A percentile compares a stretch with the other conserved stretches of the same genome.
Conservation (phyloP, 768 basidiomycete species). For the Collybia sordida region DNA sequence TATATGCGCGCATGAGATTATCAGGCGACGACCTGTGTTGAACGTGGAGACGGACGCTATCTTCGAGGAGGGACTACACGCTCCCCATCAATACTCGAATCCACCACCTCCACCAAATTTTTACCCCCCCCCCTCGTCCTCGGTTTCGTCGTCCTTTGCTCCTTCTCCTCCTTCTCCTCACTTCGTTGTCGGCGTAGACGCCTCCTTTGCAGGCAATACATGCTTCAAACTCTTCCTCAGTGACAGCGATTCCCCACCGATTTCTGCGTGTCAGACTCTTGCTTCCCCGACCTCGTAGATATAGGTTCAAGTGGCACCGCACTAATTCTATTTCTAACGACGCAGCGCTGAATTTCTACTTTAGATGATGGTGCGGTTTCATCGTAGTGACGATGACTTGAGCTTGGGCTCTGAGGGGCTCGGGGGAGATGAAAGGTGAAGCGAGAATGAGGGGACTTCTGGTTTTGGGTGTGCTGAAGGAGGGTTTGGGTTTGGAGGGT, state of each 20-base stretch:
- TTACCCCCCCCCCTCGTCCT: constrained; percentile 12
- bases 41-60: no score
- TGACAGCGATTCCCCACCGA: constrained; percentile 1
- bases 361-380: neutral
- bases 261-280: constrained; percentile 5
- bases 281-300: constrained; percentile 1
- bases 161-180: constrained; percentile 27
- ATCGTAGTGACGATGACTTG: constrained; percentile 5
- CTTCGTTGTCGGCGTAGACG: constrained; percentile 6
- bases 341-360: constrained; percentile 2
- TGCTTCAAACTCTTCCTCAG: constrained; percentile 6
- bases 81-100: constrained; percentile 35
- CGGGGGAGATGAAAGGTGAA: constrained; percentile 9
- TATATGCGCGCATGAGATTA: no score
- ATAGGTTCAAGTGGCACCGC: neutral
- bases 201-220: constrained; percentile 7
- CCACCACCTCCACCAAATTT: constrained; percentile 28
- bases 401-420: constrained; percentile 4
- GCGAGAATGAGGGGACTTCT: constrained; percentile 23
- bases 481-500: constrained; percentile 15
- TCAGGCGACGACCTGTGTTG: no score
- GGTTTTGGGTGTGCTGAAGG: constrained; percentile 11
- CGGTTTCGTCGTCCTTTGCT: no score
- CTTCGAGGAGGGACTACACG: neutral
- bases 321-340: constrained; percentile 7